phyloP scores from a whole-genome alignment of 768 basidiomycete genomes.

The Xerocomellus intermedius region DNA sequence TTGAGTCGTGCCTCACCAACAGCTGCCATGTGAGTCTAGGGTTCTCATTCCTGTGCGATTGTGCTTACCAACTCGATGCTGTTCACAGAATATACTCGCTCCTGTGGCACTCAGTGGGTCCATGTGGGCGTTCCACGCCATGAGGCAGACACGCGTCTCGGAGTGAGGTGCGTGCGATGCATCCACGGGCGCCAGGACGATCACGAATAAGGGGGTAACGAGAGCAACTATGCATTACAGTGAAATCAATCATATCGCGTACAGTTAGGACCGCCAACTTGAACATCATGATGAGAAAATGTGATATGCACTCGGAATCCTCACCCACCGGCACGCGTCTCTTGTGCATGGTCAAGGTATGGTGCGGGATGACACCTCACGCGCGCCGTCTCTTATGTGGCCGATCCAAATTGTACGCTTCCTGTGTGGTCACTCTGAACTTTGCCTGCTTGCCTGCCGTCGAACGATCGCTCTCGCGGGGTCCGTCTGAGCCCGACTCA shows the following conservation, averaged over 20 bases:
- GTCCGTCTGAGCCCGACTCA: background rate
- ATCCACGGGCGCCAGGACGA: no score
- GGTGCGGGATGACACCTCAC: no score
- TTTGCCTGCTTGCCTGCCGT: background rate
- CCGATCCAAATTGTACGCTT: background rate
- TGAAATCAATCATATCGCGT: no score
- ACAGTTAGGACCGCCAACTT: no score
- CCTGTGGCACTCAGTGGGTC: background rate
- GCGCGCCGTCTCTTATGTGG: no score
- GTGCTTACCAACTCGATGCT: background rate
- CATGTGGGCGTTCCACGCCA: background rate
- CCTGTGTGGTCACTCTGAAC: conserved; percentile 4
- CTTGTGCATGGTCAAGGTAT: no score
- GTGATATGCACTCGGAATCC: no score
- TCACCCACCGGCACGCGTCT: no score
- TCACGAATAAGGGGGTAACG: no score
- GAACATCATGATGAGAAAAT: no score
- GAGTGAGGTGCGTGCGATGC: no score
- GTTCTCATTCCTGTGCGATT: conserved; percentile 8
- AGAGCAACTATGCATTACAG: no score
- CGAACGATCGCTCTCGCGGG: background rate
- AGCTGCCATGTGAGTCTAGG: background rate
- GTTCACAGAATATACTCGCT: background rate
- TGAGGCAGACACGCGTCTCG: background rate
- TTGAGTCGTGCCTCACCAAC: background rate